Evolutionary conservation across 805 yeast species (phyloP).

Genomic region (Saccharomyces jurei): DNA sequence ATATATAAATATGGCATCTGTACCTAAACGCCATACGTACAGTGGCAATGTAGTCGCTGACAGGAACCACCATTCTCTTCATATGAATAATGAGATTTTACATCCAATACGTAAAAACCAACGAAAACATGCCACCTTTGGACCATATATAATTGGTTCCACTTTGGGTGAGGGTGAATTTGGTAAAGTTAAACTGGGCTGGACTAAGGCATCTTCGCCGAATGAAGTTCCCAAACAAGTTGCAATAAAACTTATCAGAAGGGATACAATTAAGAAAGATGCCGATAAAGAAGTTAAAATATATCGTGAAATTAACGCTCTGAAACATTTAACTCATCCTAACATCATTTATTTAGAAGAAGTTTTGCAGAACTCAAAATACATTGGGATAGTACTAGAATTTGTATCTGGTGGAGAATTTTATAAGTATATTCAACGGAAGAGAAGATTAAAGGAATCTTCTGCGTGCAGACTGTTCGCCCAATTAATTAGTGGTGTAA

Average conservation of each 20-base stretch:
- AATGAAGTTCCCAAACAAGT: constrained; percentile 57
- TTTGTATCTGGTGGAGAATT: constrained; percentile 97
- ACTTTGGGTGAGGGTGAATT: constrained; percentile 97
- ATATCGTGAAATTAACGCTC: constrained; percentile 86
- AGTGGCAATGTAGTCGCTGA: not conserved
- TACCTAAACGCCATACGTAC: not conserved
- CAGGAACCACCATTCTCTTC: constrained; percentile 1
- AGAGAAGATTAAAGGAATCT: constrained; percentile 78
- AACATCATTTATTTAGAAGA: constrained; percentile 88
- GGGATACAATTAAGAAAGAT: constrained; percentile 81
- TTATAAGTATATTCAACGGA: constrained; percentile 82
- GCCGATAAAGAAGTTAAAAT: constrained; percentile 83
- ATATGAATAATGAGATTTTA: not conserved
- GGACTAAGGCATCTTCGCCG: constrained; percentile 72
- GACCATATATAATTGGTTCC: constrained; percentile 82
- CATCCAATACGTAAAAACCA: constrained; percentile 8
- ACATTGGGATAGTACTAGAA: constrained; percentile 92
- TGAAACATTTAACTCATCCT: constrained; percentile 82
- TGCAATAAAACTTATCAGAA: constrained; percentile 84
- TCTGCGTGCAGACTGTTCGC: constrained; percentile 84
- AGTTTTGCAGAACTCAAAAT: constrained; percentile 86
- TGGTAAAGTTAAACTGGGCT: constrained; percentile 93
- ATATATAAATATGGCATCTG: not conserved
- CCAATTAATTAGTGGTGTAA: constrained; percentile 88
- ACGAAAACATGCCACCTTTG: constrained; percentile 72